Conservation (phyloP, 441 rosid species). For the Adansonia madagascariensis region DNA sequence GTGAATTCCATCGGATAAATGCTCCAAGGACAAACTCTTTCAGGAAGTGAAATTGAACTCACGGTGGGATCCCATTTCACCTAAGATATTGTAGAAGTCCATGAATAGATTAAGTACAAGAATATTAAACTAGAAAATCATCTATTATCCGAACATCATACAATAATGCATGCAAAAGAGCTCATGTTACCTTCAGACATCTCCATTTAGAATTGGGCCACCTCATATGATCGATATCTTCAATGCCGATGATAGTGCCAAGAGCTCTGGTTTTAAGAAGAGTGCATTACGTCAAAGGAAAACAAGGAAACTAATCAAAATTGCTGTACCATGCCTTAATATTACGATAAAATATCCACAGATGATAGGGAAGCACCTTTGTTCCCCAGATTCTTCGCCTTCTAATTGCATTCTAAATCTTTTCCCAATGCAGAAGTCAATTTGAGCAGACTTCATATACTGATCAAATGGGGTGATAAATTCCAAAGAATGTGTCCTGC, state of each 20-base stretch:
- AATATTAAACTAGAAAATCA: not conserved
- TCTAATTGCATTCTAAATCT: slow-evolving; percentile 49
- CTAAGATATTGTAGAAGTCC: slow-evolving; percentile 33
- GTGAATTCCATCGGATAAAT: slow-evolving; percentile 40
- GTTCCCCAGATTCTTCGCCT: slow-evolving; percentile 40
- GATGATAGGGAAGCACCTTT: slow-evolving; percentile 39
- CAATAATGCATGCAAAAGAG: not conserved
- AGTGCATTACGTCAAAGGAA: not conserved
- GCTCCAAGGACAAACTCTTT: slow-evolving; percentile 59
- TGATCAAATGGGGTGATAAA: slow-evolving; percentile 46
- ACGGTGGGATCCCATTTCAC: slow-evolving; percentile 54
- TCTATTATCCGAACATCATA: not conserved
- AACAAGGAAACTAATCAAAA: not conserved
- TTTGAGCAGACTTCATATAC: slow-evolving; percentile 40
- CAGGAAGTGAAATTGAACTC: slow-evolving; percentile 28
- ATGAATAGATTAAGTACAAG: not conserved
- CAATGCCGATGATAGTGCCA: slow-evolving; percentile 49
- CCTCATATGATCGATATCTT: slow-evolving; percentile 48
- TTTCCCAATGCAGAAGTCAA: slow-evolving; percentile 39
- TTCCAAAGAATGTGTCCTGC: slow-evolving; percentile 54
- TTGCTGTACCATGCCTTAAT: not conserved
- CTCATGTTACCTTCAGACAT: slow-evolving; percentile 46
- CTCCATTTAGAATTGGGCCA: slow-evolving; percentile 69
- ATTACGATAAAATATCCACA: not conserved
- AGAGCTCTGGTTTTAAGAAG: slow-evolving; percentile 34